Conservation (phyloP, 2,329 filamentous ascomycete genomes). For the Sclerotinia minor region DNA sequence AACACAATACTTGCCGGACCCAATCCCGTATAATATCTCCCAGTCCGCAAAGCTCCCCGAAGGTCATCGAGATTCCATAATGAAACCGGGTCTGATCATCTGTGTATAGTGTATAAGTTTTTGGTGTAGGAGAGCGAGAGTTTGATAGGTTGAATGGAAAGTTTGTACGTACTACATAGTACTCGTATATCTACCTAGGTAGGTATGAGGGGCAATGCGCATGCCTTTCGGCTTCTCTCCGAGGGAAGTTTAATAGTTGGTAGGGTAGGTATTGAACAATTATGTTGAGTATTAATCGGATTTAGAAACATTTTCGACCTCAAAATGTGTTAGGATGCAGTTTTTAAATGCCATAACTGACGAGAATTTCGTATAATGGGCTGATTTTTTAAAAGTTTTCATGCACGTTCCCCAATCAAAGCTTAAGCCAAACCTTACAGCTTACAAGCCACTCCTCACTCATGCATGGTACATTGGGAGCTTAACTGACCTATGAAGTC, state of each 20-base stretch:
- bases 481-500: too few species aligned
- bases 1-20: conserved; percentile 3
- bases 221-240: conserved; percentile 9
- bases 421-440: neutral
- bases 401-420: conserved; percentile 12
- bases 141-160: neutral
- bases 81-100: neutral
- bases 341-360: conserved; percentile 18
- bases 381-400: conserved; percentile 19
- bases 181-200: neutral
- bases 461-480: neutral
- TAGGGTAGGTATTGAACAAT: neutral
- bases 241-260: too few species aligned
- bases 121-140: neutral
- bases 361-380: conserved; percentile 19
- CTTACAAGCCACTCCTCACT: neutral
- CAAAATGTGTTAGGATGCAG: conserved; percentile 5
- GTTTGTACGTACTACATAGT: neutral
- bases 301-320: conserved; percentile 3
- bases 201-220: conserved; percentile 5
- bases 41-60: neutral
- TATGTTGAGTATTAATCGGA: neutral
- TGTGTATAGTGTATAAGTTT: conserved; percentile 1
- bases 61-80: conserved; percentile 16
- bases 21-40: conserved; percentile 6